A percentile compares a stretch with the other conserved stretches of the same genome.
Conservation (phyloP, 2,329 filamentous ascomycete genomes). For the Neonectria sp. region DNA sequence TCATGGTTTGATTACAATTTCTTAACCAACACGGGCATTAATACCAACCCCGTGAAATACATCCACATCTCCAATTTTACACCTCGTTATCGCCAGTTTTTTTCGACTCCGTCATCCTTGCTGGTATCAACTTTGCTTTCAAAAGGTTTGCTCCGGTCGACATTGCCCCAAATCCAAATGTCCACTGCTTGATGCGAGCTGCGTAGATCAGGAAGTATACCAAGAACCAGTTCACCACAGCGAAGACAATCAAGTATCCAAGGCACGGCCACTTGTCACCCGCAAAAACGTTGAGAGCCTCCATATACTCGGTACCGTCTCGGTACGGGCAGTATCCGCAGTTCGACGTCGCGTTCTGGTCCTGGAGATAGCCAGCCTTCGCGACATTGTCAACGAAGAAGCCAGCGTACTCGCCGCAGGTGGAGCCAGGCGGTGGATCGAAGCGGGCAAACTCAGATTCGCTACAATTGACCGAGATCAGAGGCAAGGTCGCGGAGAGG, state of each 20-base stretch:
- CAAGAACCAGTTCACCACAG: conserved; percentile 77
- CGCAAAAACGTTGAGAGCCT: conserved; percentile 63
- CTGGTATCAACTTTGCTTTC: background rate
- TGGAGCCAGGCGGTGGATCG: conserved; percentile 73
- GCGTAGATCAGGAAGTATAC: conserved; percentile 85
- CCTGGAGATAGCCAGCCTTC: conserved; percentile 73
- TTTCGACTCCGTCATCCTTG: background rate
- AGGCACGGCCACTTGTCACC: conserved; percentile 77
- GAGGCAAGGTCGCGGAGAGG: conserved; percentile 9
- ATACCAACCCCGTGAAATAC: background rate
- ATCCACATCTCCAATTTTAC: background rate
- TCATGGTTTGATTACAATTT: background rate
- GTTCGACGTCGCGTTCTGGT: conserved; percentile 67
- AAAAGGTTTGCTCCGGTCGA: background rate
- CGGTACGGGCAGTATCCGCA: conserved; percentile 80
- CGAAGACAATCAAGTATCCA: conserved; percentile 80
- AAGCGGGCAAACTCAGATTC: conserved; percentile 57
- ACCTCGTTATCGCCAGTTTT: background rate
- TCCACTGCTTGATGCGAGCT: conserved; percentile 78
- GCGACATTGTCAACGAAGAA: conserved; percentile 63
- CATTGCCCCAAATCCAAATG: conserved; percentile 73
- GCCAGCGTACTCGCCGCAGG: conserved; percentile 75
- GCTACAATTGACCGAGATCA: conserved; percentile 56
- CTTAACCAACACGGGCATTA: background rate
- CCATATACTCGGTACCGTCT: conserved; percentile 73